Percentiles rank a stretch among this genome's conserved stretches.
These are phyloP conservation scores for Leccinellum albellum DNA, from an alignment of 768 basidiomycete genomes.

Conservation along the genomic window DNA sequence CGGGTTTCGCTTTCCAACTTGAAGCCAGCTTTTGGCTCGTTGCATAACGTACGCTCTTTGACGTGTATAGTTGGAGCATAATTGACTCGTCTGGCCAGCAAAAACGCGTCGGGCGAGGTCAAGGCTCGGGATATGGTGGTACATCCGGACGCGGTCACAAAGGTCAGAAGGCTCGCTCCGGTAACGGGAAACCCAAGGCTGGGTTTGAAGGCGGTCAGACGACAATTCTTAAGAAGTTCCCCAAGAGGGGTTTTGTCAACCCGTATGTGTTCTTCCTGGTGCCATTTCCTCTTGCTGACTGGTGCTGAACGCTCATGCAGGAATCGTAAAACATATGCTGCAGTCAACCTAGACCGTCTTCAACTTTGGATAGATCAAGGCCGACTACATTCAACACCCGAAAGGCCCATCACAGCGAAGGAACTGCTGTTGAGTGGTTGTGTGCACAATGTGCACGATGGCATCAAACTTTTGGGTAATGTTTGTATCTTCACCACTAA, in stretches of 20 bases:
- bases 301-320: conserved; percentile 38
- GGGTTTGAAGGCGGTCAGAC: conserved; percentile 98
- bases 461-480: conserved; percentile 86
- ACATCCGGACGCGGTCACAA: conserved; percentile 94
- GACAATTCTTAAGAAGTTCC: conserved; percentile 83
- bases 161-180: conserved; percentile 91
- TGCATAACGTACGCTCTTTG: conserved; percentile 54
- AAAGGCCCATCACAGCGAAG: conserved; percentile 82
- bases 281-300: neutral
- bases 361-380: conserved; percentile 90
- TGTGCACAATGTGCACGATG: conserved; percentile 84
- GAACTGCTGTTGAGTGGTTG: conserved; percentile 84
- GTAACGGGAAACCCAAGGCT: conserved; percentile 73
- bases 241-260: conserved; percentile 93
- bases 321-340: conserved; percentile 70
- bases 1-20: conserved; percentile 68
- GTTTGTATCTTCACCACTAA: conserved; percentile 39
- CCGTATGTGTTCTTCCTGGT: conserved; percentile 50
- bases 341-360: conserved; percentile 82
- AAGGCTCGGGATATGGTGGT: conserved; percentile 86
- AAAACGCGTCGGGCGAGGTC: conserved; percentile 94
- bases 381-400: conserved; percentile 70
- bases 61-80: neutral
- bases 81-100: conserved; percentile 45
- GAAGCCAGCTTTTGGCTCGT: conserved; percentile 64